A percentile compares a stretch with the other conserved stretches of the same genome.
Conservation (phyloP, 2,329 filamentous ascomycete genomes). For the Cladobotryum protrusum region DNA sequence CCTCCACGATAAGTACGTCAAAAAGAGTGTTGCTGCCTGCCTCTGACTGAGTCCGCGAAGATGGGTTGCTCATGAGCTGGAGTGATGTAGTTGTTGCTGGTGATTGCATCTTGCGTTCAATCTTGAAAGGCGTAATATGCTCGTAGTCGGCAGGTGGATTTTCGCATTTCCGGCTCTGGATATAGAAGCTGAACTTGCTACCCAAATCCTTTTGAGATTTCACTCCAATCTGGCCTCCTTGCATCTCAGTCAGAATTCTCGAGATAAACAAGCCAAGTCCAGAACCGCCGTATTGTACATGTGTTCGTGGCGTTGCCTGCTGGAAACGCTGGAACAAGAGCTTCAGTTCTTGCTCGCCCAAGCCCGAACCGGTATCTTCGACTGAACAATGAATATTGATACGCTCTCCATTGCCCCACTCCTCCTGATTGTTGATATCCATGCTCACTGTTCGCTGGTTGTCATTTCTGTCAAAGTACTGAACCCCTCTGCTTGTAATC, state of each 20-base stretch:
- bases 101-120: slow-evolving; percentile 24
- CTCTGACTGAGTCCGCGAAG: slow-evolving; percentile 8
- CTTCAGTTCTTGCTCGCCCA: slow-evolving; percentile 59
- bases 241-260: slow-evolving; percentile 66
- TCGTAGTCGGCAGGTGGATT: slow-evolving; percentile 33
- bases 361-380: slow-evolving; percentile 62
- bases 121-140: slow-evolving; percentile 29
- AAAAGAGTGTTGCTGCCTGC: slow-evolving; percentile 29
- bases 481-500: slow-evolving; percentile 32
- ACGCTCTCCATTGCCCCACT: slow-evolving; percentile 67
- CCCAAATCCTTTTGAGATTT: slow-evolving; percentile 60
- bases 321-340: slow-evolving; percentile 63
- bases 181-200: slow-evolving; percentile 71
- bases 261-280: slow-evolving; percentile 71
- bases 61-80: slow-evolving; percentile 15
- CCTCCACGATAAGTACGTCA: slow-evolving; percentile 60
- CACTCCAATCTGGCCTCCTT: slow-evolving; percentile 73
- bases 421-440: slow-evolving; percentile 46
- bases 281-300: slow-evolving; percentile 66
- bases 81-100: slow-evolving; percentile 14
- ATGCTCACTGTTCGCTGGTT: slow-evolving; percentile 27
- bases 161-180: slow-evolving; percentile 57
- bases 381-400: slow-evolving; percentile 69
- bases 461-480: slow-evolving; percentile 43
- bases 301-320: slow-evolving; percentile 61